Base-by-base conservation (phyloP, 208 protist genomes). In the Acanthamoeba castellanii region DNA sequence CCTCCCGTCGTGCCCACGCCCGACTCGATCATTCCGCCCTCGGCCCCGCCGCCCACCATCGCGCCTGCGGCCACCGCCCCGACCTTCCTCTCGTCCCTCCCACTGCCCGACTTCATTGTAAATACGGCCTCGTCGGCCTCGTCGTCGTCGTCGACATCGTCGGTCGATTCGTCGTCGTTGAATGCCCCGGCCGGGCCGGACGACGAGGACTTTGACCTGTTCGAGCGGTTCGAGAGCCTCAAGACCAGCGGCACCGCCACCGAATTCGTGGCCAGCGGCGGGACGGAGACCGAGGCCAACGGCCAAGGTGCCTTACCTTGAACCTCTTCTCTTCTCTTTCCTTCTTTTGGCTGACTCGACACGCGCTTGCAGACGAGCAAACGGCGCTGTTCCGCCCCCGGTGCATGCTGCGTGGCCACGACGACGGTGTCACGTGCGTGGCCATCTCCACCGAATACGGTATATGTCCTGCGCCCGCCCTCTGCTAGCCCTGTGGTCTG, bases 21-120 rank as follows among this genome's bases (percentile, higher is more conserved):
- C 22, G 8, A 11, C 7, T 42, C 72, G 34, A 82, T 82, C 72
- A 82, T 82, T 22, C 72, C 72, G 42, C 72, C 72, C 37, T 52
- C 32, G 32, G 72, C 42, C 8, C 72, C 72, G 32, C 72, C 72
- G 37, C 72, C 72, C 37, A 82, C 72, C 18, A 16, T 82, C 32
- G 72, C 72, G 37, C 72, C 72, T 18, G 72, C 42, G 30, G 91
- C 96, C 68, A 91, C 70, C 50, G 32, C 66, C 14, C 70, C 61
- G 11, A 81, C 61, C 25, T 68, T 97, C 70, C 59, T 64, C 37
- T 37, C 37, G 25, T 66, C 78, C 7, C 47, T 95, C 52, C 64
- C 93, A 3, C 89, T 97, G 72, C 68, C 95, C 30, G 90, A 95
- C 72, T 82, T 82, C 30, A 82, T 82, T 25, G 72, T 82, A 9